Base-by-base conservation (phyloP, 306 rosid genomes). In the Myrica gale region DNA sequence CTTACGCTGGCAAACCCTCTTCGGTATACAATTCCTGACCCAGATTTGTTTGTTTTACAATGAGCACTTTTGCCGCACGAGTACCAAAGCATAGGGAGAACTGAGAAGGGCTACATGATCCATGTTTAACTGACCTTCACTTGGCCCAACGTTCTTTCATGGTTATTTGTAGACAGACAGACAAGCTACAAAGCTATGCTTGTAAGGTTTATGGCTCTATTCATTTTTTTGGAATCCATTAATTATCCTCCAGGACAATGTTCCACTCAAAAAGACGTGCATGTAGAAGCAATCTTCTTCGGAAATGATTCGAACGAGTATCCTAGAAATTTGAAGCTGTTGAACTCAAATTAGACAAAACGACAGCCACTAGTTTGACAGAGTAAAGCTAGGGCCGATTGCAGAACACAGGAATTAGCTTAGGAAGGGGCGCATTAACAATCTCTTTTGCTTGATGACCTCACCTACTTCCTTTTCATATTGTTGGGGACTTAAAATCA, bases 1-100 rank as follows among this genome's bases (percentile, higher is more conserved):
- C 78, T 69, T 61, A 70, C 13, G 74, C 69, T 67, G 50, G 77
- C 77, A 32, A 56, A 62, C 23, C 53, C 61, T 51, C 63, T 82
- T 75, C 82, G 52, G 45, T 51, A 79, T 42, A 74, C 61, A 20
- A 68, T 23, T 75, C 76, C 75, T 74, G 50, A 71, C 68, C 58
- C 72, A 71, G 85, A 75, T 74, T 63, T 23, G 70, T 63, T 73
- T 69, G 72, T 80, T 79, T 74, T 78, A 72, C 76, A 56, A 57
- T 51, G 74, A 74, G 83, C 84, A 83, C 58, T 81, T 84, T 74
- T 72, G 81, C 81, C 75, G 69, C 80, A 65, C 57, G 79, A 71
- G 45, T 32, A 54, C 52, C 75, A 45, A 42, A 74, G 71, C 79
- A 26, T 32, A 37, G 10, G 75, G 76, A 68, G 50, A 47, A 32